Conservation (phyloP, 768 basidiomycete genomes). For the Tricholoma furcatifolium region DNA sequence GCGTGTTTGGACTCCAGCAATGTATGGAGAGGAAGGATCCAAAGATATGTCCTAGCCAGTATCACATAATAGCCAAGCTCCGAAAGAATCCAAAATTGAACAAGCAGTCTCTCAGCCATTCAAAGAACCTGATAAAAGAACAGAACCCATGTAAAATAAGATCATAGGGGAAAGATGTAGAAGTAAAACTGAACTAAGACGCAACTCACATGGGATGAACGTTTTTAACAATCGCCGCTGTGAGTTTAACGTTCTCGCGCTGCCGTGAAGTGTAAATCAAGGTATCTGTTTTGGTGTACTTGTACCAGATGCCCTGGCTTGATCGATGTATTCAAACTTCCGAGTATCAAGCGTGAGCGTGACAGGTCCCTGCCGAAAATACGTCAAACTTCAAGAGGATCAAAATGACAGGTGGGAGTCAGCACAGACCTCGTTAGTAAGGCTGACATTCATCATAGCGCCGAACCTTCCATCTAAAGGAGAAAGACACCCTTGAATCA, state of each 20-base stretch:
- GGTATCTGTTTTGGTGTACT: conserved; percentile 5
- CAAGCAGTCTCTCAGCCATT: not conserved
- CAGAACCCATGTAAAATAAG: not conserved
- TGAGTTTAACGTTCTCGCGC: not conserved
- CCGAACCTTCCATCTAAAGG: conserved; percentile 85
- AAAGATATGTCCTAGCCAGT: not conserved
- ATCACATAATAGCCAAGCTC: not conserved
- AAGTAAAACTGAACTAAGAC: not conserved
- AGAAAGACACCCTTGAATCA: conserved; percentile 3
- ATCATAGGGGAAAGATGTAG: not conserved
- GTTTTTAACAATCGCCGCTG: not conserved
- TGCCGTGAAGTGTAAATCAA: not conserved
- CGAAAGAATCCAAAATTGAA: not conserved
- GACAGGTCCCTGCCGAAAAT: conserved; percentile 64
- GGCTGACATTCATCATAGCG: conserved; percentile 91
- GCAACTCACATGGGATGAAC: not conserved
- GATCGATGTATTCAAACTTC: conserved; percentile 65
- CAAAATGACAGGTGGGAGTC: conserved; percentile 17
- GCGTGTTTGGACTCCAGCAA: not conserved
- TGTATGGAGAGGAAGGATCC: not conserved
- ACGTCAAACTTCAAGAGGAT: conserved; percentile 35
- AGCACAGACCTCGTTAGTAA: conserved; percentile 78
- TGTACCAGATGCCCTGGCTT: conserved; percentile 11
- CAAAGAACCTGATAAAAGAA: not conserved
- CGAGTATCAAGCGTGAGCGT: conserved; percentile 84